phyloP scores from a whole-genome alignment of 805 yeast species.

The Wickerhamiella azymoides region DNA sequence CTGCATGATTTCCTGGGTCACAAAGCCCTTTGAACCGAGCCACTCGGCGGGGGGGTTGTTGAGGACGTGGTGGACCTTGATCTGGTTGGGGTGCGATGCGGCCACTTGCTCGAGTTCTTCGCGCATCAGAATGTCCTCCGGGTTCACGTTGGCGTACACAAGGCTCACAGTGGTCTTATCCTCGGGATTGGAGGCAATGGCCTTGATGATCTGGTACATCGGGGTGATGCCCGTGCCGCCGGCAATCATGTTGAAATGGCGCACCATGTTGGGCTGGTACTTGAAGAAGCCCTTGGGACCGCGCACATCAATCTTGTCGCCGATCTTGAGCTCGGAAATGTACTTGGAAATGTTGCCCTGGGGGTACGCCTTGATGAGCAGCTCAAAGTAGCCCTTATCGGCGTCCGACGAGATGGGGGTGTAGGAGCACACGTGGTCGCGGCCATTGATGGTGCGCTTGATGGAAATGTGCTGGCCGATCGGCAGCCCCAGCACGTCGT shows the following conservation, averaged over 20 bases:
- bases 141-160: conserved; percentile 69
- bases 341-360: conserved; percentile 70
- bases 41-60: conserved; percentile 59
- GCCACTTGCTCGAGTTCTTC: conserved; percentile 63
- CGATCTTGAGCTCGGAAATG: conserved; percentile 58
- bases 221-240: conserved; percentile 97
- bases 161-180: conserved; percentile 66
- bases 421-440: conserved; percentile 73
- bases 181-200: conserved; percentile 59
- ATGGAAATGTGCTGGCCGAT: conserved; percentile 89
- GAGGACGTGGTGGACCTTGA: conserved; percentile 59
- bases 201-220: conserved; percentile 70
- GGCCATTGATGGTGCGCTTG: conserved; percentile 60
- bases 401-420: conserved; percentile 70
- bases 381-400: conserved; percentile 67
- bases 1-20: conserved; percentile 58
- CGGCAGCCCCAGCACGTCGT: conserved; percentile 73
- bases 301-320: conserved; percentile 53
- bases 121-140: conserved; percentile 65
- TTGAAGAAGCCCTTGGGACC: conserved; percentile 84
- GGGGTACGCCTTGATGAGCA: conserved; percentile 72
- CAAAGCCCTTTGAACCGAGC: conserved; percentile 68
- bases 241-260: conserved; percentile 74
- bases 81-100: conserved; percentile 27
- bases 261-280: conserved; percentile 66